These are phyloP conservation scores for Colletotrichum sojae DNA, from an alignment of 2,329 filamentous ascomycete genomes.

Conservation along the genomic window DNA sequence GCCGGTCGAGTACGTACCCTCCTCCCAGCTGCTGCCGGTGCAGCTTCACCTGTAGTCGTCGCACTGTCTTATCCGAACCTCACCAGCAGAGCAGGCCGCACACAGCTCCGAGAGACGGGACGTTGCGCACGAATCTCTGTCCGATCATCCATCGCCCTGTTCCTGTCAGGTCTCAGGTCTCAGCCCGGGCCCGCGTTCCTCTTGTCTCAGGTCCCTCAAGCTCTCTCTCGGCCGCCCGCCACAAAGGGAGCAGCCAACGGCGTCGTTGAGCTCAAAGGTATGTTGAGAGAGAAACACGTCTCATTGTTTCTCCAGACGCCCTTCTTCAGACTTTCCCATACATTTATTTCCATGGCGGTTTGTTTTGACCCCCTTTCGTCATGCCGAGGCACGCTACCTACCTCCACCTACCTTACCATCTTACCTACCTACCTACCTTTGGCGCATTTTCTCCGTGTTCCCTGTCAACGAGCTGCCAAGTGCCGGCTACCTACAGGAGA, in stretches of 20 bases:
- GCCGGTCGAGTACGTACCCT: constrained; percentile 8
- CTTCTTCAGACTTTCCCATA: constrained; percentile 1
- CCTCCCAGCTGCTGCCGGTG: too few species aligned
- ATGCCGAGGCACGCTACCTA: too few species aligned
- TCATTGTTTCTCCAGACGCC: constrained; percentile 8
- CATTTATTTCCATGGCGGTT: constrained; percentile 2
- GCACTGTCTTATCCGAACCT: constrained; percentile 18
- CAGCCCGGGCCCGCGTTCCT: constrained; percentile 10
- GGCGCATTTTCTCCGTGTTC: constrained; percentile 11
- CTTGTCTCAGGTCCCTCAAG: not conserved
- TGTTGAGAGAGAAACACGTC: not conserved
- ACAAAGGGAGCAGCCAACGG: too few species aligned
- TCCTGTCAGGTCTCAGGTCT: constrained; percentile 34
- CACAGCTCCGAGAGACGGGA: constrained; percentile 4
- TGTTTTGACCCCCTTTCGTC: not conserved
- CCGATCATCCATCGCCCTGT: constrained; percentile 27
- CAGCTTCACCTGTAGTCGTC: too few species aligned
- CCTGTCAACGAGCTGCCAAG: constrained; percentile 37
- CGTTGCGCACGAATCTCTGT: not conserved
- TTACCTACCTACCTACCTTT: too few species aligned
- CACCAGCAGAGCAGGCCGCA: not conserved
- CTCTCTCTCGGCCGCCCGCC: not conserved
- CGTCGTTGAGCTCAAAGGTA: constrained; percentile 7
- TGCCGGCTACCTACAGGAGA: constrained; percentile 35
- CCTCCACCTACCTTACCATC: too few species aligned